Percentiles rank a stretch among this genome's conserved stretches.
Conservation (phyloP, 208 protist genomes). For the Zelonia costaricensis region DNA sequence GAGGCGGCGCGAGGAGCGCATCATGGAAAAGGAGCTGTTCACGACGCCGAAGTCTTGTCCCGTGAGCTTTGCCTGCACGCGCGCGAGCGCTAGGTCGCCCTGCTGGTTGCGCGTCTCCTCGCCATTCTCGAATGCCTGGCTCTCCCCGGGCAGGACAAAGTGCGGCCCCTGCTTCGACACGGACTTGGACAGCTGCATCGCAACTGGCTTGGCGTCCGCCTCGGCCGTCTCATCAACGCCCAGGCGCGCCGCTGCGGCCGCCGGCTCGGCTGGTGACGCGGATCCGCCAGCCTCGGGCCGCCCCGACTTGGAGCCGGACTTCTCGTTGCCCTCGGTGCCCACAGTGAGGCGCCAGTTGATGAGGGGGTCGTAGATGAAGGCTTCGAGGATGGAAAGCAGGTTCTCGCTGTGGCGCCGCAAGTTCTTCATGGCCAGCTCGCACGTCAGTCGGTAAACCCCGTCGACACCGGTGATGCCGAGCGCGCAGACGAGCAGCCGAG, state of each 20-base stretch:
- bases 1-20: slow-evolving; percentile 36
- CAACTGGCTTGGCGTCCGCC: slow-evolving; percentile 25
- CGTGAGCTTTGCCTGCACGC: slow-evolving; percentile 86
- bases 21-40: slow-evolving; percentile 67
- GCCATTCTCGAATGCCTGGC: slow-evolving; percentile 30
- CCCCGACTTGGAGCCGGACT: slow-evolving; percentile 20
- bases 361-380: slow-evolving; percentile 99
- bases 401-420: slow-evolving; percentile 98
- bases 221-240: slow-evolving; percentile 16
- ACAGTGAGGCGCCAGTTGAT: slow-evolving; percentile 98
- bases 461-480: slow-evolving; percentile 99
- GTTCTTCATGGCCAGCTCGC: slow-evolving; percentile 98
- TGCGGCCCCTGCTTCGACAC: slow-evolving; percentile 49
- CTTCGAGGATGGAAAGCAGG: slow-evolving; percentile 99
- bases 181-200: slow-evolving; percentile 80
- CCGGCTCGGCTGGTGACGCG: slow-evolving; percentile 4
- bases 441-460: slow-evolving; percentile 98
- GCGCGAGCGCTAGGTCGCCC: slow-evolving; percentile 78
- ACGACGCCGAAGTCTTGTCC: slow-evolving; percentile 83
- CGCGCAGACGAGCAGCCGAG: slow-evolving; percentile 98
- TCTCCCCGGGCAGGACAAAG: slow-evolving; percentile 5
- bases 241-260: slow-evolving; percentile 3
- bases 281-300: slow-evolving; percentile 7
- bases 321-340: slow-evolving; percentile 17
- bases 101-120: slow-evolving; percentile 88